Base-by-base conservation (phyloP, 345 rosid species). In the Euclidium syriacum region DNA sequence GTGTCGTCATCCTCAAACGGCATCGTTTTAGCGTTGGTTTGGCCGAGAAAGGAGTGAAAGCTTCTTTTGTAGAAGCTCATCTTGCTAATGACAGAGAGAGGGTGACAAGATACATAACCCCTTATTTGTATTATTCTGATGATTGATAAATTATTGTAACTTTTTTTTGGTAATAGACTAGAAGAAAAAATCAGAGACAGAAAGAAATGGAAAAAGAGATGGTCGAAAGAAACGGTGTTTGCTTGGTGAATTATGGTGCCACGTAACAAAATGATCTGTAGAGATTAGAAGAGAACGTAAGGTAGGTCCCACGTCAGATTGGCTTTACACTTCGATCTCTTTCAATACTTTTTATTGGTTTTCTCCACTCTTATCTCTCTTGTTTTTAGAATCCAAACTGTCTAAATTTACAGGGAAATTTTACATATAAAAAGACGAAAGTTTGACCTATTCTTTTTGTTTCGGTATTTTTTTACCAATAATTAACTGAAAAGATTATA, bases 21-120 rank as follows among this genome's bases (percentile, higher is more conserved):
- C 69, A 64, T 64, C 14, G 2, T 60, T n/a, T 18, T 44, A 32
- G 34, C 20, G 49, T 29, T 46, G 4, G 78, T 36, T 5, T 70
- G 68, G 42, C 47, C 52, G 4, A 81, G 52, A 39, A 80, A 58
- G 0, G 89, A 78, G 75, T 77, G 73, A 67, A 84, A 73, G 39
- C 78, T 77, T 58, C 72, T 84, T 33, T 73, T 75, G 49, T 83
- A 76, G 43, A 81, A 84, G 65, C 75, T 77, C 81, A 68, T 79
- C 82, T 74, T 78, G 53, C 50, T 64, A 4, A 39, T 22, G 50
- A 15, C n/a, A 20, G 24, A 61, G 32, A 52, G 59, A 33, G 29
- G 18, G 5, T 15, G 2, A 33, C 24, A 20, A 44, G 53, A 44
- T 15, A 44, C 15, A 33, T 23, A 24, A 7, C 42, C 24, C 44